Evolutionary conservation across 495 filamentous ascomycete genomes (phyloP).

Genomic region (Polyplosphaeria fusca): DNA sequence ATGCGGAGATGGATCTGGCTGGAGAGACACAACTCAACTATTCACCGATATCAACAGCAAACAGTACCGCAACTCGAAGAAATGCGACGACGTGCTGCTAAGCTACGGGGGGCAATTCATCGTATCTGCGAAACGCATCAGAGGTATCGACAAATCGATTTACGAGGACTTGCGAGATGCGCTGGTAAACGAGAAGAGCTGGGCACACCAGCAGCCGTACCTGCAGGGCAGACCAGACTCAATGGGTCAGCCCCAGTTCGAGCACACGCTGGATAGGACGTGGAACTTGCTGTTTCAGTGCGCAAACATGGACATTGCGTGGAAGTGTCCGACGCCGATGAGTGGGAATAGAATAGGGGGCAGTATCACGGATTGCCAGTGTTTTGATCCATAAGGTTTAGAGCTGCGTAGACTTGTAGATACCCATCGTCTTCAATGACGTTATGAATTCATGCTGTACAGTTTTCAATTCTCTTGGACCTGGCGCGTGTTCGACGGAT

Average conservation of each 20-base stretch:
- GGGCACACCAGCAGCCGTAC: conserved; percentile 36
- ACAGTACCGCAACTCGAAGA: conserved; percentile 5
- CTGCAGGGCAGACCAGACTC: conserved; percentile 34
- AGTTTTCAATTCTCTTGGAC: too few relatives aligned
- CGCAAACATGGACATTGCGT: conserved; percentile 35
- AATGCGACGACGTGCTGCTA: conserved; percentile 37
- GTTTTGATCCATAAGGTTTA: conserved; percentile 37
- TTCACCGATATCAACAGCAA: conserved; percentile 37
- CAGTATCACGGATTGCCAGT: conserved; percentile 43
- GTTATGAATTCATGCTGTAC: too few relatives aligned
- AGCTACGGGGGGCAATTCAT: conserved; percentile 49
- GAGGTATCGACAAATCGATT: conserved; percentile 37
- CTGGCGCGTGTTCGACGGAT: too few relatives aligned
- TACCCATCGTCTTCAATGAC: too few relatives aligned
- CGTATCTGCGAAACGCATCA: conserved; percentile 43
- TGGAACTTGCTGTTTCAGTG: conserved; percentile 47
- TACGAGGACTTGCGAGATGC: conserved; percentile 37
- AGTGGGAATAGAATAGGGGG: conserved; percentile 37
- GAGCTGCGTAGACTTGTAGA: neutral
- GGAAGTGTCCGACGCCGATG: conserved; percentile 42
- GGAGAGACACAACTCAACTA: conserved; percentile 35
- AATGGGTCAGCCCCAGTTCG: conserved; percentile 42
- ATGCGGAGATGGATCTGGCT: conserved; percentile 43
- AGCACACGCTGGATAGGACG: conserved; percentile 46
- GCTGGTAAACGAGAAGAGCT: conserved; percentile 38